Base-by-base conservation (phyloP, 2,329 filamentous ascomycete genomes). In the Ambrosiella xylebori region DNA sequence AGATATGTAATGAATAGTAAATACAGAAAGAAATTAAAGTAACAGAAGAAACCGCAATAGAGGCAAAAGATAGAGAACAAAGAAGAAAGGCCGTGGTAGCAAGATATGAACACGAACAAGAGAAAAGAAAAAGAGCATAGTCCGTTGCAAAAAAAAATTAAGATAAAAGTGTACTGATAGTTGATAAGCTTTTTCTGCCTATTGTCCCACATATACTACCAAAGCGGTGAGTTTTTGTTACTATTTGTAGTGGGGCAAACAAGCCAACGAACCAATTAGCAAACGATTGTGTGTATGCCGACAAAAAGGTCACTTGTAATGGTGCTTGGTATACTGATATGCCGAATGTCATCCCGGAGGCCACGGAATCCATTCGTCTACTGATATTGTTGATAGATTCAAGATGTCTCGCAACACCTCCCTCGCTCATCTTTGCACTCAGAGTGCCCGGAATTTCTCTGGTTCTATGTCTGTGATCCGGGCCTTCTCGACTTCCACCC, bases 141-240 rank as follows among this genome's bases (percentile, higher is more conserved):
- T 40, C 15, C 7, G 19, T 11, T 27, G 27, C 47, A 51, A 51
- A n/a, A 51, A 17, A 11, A 19, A 51, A 47, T 15, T 8, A 39
- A 54, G 27, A 54, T 41, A 54, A 54, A 54, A 27, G 38, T 13
- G 17, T 17, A 41, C 19, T 15, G 35, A 27, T 37, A 41, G 27
- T n/a, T 17, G 52, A 54, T 54, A 54, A 54, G 27, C 52, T 64
- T 67, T 65, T 61, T 64, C 66, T 59, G 45, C 52, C 59, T 58
- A 63, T 63, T 59, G 65, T 67, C 57, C 63, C 68, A 63, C 64
- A 53, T 58, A 27, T 41, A 51, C 7, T 38, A 17, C 27, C 13
- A 41, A 44, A 52, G 59, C 59, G 59, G 59, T 60, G 56, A 58
- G 37, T 19, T n/a, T 19, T 17, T 27, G 19, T 47, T 47, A 15